Evolutionary conservation across 495 filamentous ascomycete species (phyloP), one percentile per base, ranked within the genome.

Genomic region (Neurospora tetrasperma): DNA sequence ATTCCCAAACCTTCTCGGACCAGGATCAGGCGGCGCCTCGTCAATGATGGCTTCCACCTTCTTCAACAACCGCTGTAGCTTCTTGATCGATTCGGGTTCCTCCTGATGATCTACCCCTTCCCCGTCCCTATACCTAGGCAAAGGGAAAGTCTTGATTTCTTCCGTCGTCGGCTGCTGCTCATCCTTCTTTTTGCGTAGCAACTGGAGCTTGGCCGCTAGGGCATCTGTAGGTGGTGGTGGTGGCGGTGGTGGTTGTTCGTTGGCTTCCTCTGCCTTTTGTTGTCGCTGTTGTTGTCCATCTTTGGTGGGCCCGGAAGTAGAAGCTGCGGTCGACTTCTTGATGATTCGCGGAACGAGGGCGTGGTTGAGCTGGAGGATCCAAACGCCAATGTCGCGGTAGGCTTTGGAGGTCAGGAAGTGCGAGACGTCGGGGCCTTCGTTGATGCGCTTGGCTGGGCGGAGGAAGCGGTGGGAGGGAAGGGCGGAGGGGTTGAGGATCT

Each of bases 1-100:
- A 80, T 99, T 98, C 6, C 96, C 96, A 79, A 98, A 99, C 71
- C 96, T 85, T 41, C 96, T 84, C 12, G 94, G 94, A 31, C 95
- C 94, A 16, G 86, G 86, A 76, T 97, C 92, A 8, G 94, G 94
- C 10, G 95, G 96, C 6, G 88, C 90, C 79, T 94, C 90, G 5
- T 90, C 87, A 62, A 97, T 89, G 38, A 95, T 87, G 5, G 81
- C 83, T 74, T 89, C 88, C 5, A 95, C 82, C 35, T 79, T 85
- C 6, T 83, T 81, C 11, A 97, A 80, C 42, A 97, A 79, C 69
- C 81, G 77, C 75, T 89, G 88, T 5, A 98, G 82, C 43, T 85
- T 85, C 35, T 81, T 80, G n/a, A 97, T 85, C 3, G 90, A 86
- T 27, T 74, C 80, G 16, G 81, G 79, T 18, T 82, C 69, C 78